phyloP scores from a whole-genome alignment of 2,329 filamentous ascomycete genomes.

The Talaromyces funiculosus region DNA sequence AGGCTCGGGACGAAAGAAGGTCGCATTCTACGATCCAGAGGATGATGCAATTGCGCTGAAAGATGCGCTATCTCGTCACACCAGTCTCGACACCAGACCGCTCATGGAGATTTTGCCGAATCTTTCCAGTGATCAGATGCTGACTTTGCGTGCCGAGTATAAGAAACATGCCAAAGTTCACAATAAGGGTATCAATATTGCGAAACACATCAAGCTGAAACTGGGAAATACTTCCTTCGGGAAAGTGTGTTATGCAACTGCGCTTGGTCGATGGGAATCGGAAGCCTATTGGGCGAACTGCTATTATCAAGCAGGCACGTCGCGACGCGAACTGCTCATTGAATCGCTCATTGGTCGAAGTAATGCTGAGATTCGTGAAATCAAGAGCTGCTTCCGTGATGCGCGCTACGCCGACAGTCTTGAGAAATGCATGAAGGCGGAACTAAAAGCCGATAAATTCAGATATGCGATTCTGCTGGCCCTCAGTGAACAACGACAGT shows the following conservation, averaged over 20 bases:
- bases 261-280: conserved; percentile 82
- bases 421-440: conserved; percentile 78
- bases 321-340: conserved; percentile 80
- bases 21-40: conserved; percentile 74
- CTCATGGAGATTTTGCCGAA: conserved; percentile 79
- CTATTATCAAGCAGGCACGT: conserved; percentile 88
- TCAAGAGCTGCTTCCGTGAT: conserved; percentile 84
- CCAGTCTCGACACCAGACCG: conserved; percentile 61
- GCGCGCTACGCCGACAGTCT: conserved; percentile 85
- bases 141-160: conserved; percentile 81
- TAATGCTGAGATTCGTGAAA: conserved; percentile 78
- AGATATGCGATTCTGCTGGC: conserved; percentile 79
- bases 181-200: conserved; percentile 45
- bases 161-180: conserved; percentile 73
- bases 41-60: conserved; percentile 73
- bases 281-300: conserved; percentile 98
- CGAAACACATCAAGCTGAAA: conserved; percentile 46
- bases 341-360: conserved; percentile 85
- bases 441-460: conserved; percentile 95
- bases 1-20: conserved; percentile 53
- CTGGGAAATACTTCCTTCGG: conserved; percentile 57
- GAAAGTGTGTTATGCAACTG: conserved; percentile 86
- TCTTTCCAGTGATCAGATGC: conserved; percentile 79
- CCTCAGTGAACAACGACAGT: conserved; percentile 76
- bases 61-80: conserved; percentile 63